Evolutionary conservation across 495 filamentous ascomycete species (phyloP).

Genomic region (Ramalina intermedia): DNA sequence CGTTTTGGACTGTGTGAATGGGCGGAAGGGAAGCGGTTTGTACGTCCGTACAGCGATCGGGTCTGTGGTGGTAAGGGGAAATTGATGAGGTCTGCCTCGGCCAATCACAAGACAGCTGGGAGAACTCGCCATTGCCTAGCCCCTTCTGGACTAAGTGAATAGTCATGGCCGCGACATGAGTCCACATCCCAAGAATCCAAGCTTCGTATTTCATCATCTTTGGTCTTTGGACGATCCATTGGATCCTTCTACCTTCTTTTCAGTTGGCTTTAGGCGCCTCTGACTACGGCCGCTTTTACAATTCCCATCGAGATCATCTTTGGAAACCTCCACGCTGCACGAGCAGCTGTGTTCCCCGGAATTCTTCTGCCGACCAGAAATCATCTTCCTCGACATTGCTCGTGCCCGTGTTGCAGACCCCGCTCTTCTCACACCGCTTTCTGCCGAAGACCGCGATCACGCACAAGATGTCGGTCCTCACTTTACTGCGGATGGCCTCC

Average conservation of each 20-base stretch:
- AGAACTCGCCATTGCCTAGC: too few relatives aligned
- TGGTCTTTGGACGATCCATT: too few relatives aligned
- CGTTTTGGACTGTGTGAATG: background rate
- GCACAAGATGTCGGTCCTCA: conserved; percentile 47
- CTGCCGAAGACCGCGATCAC: background rate
- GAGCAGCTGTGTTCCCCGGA: too few relatives aligned
- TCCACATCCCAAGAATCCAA: too few relatives aligned
- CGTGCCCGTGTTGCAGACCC: background rate
- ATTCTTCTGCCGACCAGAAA: background rate
- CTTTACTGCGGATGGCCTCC: conserved; percentile 54
- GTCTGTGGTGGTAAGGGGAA: background rate
- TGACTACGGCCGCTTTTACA: too few relatives aligned
- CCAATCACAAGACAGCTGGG: background rate
- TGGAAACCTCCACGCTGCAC: too few relatives aligned
- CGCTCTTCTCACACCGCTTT: background rate
- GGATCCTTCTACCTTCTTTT: too few relatives aligned
- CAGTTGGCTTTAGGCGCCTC: too few relatives aligned
- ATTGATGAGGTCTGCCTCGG: background rate
- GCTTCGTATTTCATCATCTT: too few relatives aligned
- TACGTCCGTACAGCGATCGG: background rate
- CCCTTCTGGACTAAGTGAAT: too few relatives aligned
- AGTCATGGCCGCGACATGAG: too few relatives aligned
- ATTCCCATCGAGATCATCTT: too few relatives aligned
- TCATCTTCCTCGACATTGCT: background rate
- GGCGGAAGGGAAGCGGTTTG: background rate